Evolutionary conservation across 2,329 filamentous ascomycete genomes (phyloP).

Genomic region (Aspergillus awamori): DNA sequence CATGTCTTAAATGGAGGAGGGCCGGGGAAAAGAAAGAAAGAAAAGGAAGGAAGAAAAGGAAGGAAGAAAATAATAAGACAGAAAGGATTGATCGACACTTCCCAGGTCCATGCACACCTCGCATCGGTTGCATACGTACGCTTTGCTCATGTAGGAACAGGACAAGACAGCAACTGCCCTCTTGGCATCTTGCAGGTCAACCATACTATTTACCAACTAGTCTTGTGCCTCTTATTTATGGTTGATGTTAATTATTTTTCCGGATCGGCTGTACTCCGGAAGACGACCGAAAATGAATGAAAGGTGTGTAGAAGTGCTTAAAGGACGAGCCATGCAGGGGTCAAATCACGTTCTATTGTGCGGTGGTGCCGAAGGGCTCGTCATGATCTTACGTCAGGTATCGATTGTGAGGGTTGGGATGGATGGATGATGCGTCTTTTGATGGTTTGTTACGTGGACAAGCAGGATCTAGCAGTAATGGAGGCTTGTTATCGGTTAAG

Average conservation of each 20-base stretch:
- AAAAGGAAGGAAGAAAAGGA: too few species aligned
- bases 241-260: background rate
- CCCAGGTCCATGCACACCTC: background rate
- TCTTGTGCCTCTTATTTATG: background rate
- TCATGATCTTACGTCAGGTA: conserved; percentile 11
- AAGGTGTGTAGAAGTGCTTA: too few species aligned
- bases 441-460: conserved; percentile 9
- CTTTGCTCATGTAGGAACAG: background rate
- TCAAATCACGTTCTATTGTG: background rate
- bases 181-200: background rate
- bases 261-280: background rate
- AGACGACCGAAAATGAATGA: too few species aligned
- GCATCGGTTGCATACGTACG: conserved; percentile 2
- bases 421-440: conserved; percentile 5
- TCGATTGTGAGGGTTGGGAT: background rate
- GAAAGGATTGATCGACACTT: background rate
- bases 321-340: background rate
- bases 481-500: background rate
- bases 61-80: too few species aligned
- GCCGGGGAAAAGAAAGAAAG: background rate
- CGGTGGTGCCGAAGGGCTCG: conserved; percentile 1
- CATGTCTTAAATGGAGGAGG: conserved; percentile 16
- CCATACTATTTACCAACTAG: background rate
- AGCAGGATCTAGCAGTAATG: background rate
- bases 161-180: background rate